A percentile compares a stretch with the other conserved stretches of the same genome.
Conservation (phyloP, 1,139 yeast genomes). For the Geotrichum carabidarum region DNA sequence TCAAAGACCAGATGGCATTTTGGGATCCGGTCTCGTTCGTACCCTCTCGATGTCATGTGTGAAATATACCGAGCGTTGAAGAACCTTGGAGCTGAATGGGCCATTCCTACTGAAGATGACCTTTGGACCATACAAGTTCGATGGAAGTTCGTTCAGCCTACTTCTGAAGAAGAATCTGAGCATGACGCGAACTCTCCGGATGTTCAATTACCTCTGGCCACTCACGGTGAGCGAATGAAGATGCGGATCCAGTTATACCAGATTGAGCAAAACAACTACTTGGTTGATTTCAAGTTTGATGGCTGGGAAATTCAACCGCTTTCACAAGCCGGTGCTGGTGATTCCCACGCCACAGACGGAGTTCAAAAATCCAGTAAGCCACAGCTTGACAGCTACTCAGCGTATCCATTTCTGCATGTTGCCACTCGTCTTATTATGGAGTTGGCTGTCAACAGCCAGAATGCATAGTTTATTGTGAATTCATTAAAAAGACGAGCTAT, state of each 20-base stretch:
- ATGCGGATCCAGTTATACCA: slow-evolving; percentile 96
- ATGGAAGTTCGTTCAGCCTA: slow-evolving; percentile 72
- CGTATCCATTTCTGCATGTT: slow-evolving; percentile 87
- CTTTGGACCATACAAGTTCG: slow-evolving; percentile 96
- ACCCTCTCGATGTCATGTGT: slow-evolving; percentile 97
- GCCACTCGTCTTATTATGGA: slow-evolving; percentile 93
- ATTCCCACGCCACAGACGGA: background rate
- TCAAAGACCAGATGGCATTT: slow-evolving; percentile 98
- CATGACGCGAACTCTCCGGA: background rate
- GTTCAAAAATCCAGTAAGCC: slow-evolving; percentile 30
- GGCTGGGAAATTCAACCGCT: slow-evolving; percentile 71
- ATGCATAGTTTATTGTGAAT: slow-evolving; percentile 7
- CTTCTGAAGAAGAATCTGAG: background rate
- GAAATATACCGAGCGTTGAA: slow-evolving; percentile 92
- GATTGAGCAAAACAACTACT: slow-evolving; percentile 87
- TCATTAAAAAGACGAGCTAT: no score
- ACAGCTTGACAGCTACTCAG: slow-evolving; percentile 64
- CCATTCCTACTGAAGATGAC: slow-evolving; percentile 79
- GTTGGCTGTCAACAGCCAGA: slow-evolving; percentile 75
- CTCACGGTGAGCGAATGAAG: slow-evolving; percentile 50
- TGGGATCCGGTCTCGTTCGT: slow-evolving; percentile 92
- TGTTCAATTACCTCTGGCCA: background rate
- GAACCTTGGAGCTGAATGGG: slow-evolving; percentile 96
- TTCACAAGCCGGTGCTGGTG: background rate
- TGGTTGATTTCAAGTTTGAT: slow-evolving; percentile 94